Evolutionary conservation across 2,329 filamentous ascomycete species (phyloP), one percentile per base, ranked within the genome.

Genomic region (Thielaviopsis populi): DNA sequence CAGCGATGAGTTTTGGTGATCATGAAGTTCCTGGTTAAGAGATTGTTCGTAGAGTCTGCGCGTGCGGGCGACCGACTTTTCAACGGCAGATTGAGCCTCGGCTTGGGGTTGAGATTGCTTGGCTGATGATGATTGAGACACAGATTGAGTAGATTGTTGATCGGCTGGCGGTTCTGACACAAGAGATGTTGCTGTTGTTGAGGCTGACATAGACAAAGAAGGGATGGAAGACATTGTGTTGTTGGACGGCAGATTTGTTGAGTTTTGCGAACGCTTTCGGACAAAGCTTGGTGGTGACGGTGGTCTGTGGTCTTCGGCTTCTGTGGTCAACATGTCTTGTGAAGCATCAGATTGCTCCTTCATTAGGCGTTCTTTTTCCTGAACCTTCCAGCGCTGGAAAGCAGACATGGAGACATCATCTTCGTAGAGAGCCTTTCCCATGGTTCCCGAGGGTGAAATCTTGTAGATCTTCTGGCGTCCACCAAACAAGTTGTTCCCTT

Each of bases 381-480:
- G 75, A 66, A 80, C 79, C 64, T 85, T 81, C 75, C 89, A 83
- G 70, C 83, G 87, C 70, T 95, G 91, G 70, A 96, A 96, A 8
- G 88, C 81, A 1, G 91, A 95, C 72, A 87, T 76, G 30, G 85
- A 60, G 19, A 96, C 82, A 73, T 99, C 94, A 68, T 94, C 86
- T 30, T 95, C 91, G 70, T 96, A 97, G 1, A 96, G 73, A 0
- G 85, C 80, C 68, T 83, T 85, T 27, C 81, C 88, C 88, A 56
- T 78, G 15, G 72, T 71, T 22, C 73, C 73, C 30, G 79, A 79
- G 2, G 77, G 78, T 0, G 88, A 80, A 68, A 96, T 88, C 73
- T 90, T 91, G 74, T 95, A 97, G 43, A 97, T 86, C 76, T 97
- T 97, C 73, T 97, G 94, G 54, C 94, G 84, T 17, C 94, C 94